Base-by-base conservation (phyloP, 352 stramenopile species). In the Globisporangium nagaii region DNA sequence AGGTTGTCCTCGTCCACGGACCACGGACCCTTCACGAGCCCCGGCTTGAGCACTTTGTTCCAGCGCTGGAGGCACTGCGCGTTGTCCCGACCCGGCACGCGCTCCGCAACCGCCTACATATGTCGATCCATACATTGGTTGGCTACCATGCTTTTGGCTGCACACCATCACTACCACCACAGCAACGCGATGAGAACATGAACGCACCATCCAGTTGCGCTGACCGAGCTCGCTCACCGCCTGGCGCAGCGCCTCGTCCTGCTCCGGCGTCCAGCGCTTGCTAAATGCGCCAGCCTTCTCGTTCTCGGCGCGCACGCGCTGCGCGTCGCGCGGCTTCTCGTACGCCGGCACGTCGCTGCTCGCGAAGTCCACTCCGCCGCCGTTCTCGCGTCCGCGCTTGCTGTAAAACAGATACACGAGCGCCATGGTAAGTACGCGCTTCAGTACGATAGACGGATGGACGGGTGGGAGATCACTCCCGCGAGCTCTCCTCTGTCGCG, bases 11-110 rank as follows among this genome's bases (percentile, higher is more conserved):
- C 92, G 43, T 97, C 85, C 41, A 93, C 73, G 1, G 81, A 95
- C 92, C 92, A 98, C 12, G 84, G 87, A 19, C 90, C 91, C 57
- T 98, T 98, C 39, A 94, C 82, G 0, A 98, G 73, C 27, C 90
- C 93, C 2, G 92, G 92, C 60, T 95, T 93, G 20, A 98, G 70
- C 36, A 98, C 83, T 58, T 95, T 93, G 52, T 89, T 88, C 83
- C 83, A 93, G 34, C 81, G 80, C 62, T 93, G 83, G 9, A 92
- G 69, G 58, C 83, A 93, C 63, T 93, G 83, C n/a, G 82, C 78
- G 40, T 91, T 86, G 50, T 90, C 72, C 8, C 83, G 75, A 10
- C 71, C 71, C 3, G 70, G 68, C 10, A 93, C 81, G 12, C 72
- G 69, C 46, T 81, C 69, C 2, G 83, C 81, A 15, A 91, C 79